phyloP scores from a whole-genome alignment of 1,284 basidiomycete genomes.

The Cryptococcus sp. region DNA sequence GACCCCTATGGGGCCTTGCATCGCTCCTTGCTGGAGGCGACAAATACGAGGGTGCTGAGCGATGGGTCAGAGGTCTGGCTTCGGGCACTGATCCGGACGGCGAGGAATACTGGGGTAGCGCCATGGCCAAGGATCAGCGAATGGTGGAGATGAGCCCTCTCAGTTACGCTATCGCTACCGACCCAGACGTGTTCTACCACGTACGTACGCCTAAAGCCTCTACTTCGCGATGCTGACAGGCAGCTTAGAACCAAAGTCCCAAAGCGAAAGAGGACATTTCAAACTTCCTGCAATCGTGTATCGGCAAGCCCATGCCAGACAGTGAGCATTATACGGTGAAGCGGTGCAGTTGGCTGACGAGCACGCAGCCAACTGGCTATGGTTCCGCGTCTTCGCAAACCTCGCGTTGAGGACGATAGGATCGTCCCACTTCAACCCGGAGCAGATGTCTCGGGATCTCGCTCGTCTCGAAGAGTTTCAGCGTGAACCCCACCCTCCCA shows the following conservation, averaged over 20 bases:
- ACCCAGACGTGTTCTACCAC: slow-evolving; percentile 67
- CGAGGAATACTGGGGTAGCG: slow-evolving; percentile 73
- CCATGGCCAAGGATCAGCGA: slow-evolving; percentile 72
- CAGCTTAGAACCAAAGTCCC: slow-evolving; percentile 56
- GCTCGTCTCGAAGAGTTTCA: slow-evolving; percentile 78
- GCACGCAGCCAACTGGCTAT: slow-evolving; percentile 69
- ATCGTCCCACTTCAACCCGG: slow-evolving; percentile 61
- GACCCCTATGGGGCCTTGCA: slow-evolving; percentile 73
- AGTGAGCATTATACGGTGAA: slow-evolving; percentile 36
- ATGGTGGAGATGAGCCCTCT: slow-evolving; percentile 82
- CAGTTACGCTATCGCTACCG: slow-evolving; percentile 69
- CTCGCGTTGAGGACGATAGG: slow-evolving; percentile 67
- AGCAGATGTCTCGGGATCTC: slow-evolving; percentile 71
- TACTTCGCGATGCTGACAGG: not conserved
- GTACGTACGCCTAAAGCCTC: slow-evolving; percentile 24
- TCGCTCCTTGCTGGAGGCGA: slow-evolving; percentile 67
- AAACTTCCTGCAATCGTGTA: slow-evolving; percentile 71
- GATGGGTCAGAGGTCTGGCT: slow-evolving; percentile 68
- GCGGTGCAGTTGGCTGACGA: slow-evolving; percentile 3
- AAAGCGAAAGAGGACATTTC: slow-evolving; percentile 64
- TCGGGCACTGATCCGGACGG: slow-evolving; percentile 67
- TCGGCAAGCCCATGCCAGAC: slow-evolving; percentile 63
- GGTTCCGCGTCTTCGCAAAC: slow-evolving; percentile 80
- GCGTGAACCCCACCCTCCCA: slow-evolving; percentile 54
- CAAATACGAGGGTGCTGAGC: slow-evolving; percentile 57